Conservation (phyloP, 345 rosid genomes). For the Syzygium jambos region DNA sequence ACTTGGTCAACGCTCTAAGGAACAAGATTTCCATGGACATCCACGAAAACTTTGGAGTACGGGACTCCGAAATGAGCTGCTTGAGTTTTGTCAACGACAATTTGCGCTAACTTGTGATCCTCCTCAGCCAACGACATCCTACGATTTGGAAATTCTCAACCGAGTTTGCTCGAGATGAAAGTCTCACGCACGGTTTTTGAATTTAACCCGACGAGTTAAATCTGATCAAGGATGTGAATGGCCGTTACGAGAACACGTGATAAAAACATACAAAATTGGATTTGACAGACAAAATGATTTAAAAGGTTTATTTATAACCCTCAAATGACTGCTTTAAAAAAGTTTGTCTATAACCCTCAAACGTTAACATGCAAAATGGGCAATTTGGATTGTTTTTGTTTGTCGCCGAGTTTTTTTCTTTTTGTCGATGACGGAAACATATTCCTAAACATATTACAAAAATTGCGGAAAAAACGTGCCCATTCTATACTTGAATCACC, state of each 20-base stretch:
- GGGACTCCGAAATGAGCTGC: neutral
- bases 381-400: neutral
- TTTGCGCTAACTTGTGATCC: neutral
- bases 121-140: neutral
- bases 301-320: neutral
- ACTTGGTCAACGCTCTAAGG: neutral
- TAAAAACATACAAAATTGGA: too few species aligned
- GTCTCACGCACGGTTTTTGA: neutral
- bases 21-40: neutral
- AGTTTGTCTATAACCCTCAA: neutral
- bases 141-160: neutral
- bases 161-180: neutral
- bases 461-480: too few species aligned
- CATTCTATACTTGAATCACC: too few species aligned
- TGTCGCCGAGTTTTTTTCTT: neutral
- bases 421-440: too few species aligned
- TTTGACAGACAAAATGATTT: neutral
- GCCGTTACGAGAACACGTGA: neutral
- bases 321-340: neutral
- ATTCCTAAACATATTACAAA: too few species aligned
- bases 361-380: neutral
- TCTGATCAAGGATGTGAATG: neutral
- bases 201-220: neutral
- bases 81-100: neutral
- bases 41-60: neutral